Evolutionary conservation across 1,284 basidiomycete genomes (phyloP), one percentile per base, ranked within the genome.

Genomic region (Heliocybe sulcata): DNA sequence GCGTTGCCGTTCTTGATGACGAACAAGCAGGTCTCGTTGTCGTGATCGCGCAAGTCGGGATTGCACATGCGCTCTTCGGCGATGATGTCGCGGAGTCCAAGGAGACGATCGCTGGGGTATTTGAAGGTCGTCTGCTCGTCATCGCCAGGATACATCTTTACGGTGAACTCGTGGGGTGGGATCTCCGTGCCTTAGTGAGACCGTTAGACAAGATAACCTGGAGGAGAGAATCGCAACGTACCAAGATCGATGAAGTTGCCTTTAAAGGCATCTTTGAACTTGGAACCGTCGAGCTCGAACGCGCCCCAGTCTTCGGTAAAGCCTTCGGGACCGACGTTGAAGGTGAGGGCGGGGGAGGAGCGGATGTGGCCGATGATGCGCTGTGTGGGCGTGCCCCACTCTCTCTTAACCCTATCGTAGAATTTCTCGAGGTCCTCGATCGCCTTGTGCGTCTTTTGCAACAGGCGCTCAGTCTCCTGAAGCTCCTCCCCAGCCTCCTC

Each of bases 1-100:
- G 66, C 55, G 35, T 54, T 53, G 45, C 71, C 69, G 53, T 55
- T 59, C 66, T 74, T 72, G 52, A 72, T 26, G 22, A 73, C 72
- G 29, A 69, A 31, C 10, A 71, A 51, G 57, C 60, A 69, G 16
- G 52, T 35, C 47, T 67, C 58, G 49, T 58, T 55, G 49, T 67
- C 54, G 8, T 25, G 3, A 57, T 70, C 69, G 22, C 54, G 31
- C 57, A 58, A 61, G 51, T 55, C 57, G 35, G 69, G 69, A 20
- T 56, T 26, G 58, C 55, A 61, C 58, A 74, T 63, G 25, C 56
- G 27, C 2, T 64, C 63, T 22, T 69, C 63, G 31, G 58, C 51
- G 56, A 68, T 55, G 19, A 56, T 35, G 57, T 59, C 69, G 4
- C 8, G 14, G 54, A 70, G 62, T 35, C 54, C 56, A 54, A 72